A percentile compares a stretch with the other conserved stretches of the same genome.
These are phyloP conservation scores for Handroanthus guayacan DNA, from an alignment of 257 asterid genomes.

Conservation along the genomic window DNA sequence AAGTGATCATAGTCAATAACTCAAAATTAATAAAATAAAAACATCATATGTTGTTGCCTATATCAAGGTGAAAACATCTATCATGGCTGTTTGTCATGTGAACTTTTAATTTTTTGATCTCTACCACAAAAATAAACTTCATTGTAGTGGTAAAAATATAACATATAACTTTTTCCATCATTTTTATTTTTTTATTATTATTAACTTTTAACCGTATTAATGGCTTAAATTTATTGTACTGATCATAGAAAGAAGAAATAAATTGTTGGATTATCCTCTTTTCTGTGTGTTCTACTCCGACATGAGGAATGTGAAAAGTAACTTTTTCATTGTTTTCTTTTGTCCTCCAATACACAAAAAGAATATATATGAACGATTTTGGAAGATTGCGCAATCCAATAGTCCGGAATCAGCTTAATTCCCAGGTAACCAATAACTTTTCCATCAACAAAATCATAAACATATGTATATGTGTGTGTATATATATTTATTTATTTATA, in stretches of 20 bases:
- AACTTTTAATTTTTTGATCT: too few species aligned
- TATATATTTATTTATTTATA: too few species aligned
- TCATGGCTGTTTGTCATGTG: too few species aligned
- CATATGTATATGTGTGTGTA: neutral
- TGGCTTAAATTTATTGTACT: neutral
- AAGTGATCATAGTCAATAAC: too few species aligned
- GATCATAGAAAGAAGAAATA: neutral
- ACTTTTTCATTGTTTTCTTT: conserved; percentile 13
- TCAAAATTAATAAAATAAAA: too few species aligned
- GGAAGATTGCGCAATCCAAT: conserved; percentile 35
- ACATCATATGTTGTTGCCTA: too few species aligned
- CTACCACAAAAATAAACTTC: too few species aligned
- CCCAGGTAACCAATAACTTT: conserved; percentile 13
- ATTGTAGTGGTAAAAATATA: too few species aligned
- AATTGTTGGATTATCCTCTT: neutral
- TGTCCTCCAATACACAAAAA: conserved; percentile 34
- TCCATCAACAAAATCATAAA: neutral
- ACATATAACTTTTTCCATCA: too few species aligned
- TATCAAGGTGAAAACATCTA: too few species aligned
- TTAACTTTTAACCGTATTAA: too few species aligned
- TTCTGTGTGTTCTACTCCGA: conserved; percentile 25
- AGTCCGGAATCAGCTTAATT: conserved; percentile 30
- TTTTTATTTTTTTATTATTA: too few species aligned
- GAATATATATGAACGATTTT: conserved; percentile 35
- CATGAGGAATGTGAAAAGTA: conserved; percentile 32